Conservation (phyloP, 495 filamentous ascomycete species). For the Aspergillus haitiensis region DNA sequence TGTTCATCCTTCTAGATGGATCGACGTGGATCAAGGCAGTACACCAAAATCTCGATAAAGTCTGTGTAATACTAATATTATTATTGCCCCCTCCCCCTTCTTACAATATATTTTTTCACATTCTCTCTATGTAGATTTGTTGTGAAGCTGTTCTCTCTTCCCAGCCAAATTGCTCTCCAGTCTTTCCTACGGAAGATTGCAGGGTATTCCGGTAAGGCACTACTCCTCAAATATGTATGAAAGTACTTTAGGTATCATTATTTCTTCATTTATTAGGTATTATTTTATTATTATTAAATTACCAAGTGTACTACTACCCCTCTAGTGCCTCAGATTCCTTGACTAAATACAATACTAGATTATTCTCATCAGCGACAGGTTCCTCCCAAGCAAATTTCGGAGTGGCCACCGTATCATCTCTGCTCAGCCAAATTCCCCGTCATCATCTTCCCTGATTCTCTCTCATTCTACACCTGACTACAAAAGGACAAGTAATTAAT, state of each 20-base stretch:
- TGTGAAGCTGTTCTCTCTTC: too few species aligned
- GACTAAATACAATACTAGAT: background rate
- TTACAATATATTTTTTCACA: background rate
- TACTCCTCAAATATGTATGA: too few species aligned
- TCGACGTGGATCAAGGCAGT: constrained; percentile 12
- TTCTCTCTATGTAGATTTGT: background rate
- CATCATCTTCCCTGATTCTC: background rate
- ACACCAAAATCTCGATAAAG: constrained; percentile 9
- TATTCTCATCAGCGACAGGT: background rate
- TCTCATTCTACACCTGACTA: background rate
- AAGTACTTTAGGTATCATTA: too few species aligned
- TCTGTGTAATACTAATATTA: background rate
- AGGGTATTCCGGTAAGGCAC: too few species aligned
- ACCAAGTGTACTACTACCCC: background rate
- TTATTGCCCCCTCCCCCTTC: background rate
- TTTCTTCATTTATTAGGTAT: too few species aligned
- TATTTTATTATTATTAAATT: background rate
- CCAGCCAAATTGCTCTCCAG: too few species aligned
- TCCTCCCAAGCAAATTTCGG: background rate
- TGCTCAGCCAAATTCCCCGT: background rate
- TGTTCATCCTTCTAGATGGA: constrained; percentile 9
- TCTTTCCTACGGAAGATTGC: too few species aligned
- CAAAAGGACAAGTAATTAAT: background rate
- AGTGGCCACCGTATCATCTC: background rate
- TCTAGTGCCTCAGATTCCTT: background rate